Percentiles rank a stretch among this genome's conserved stretches.
Conservation (phyloP, 2,329 filamentous ascomycete species). For the Shiraia bambusicola region DNA sequence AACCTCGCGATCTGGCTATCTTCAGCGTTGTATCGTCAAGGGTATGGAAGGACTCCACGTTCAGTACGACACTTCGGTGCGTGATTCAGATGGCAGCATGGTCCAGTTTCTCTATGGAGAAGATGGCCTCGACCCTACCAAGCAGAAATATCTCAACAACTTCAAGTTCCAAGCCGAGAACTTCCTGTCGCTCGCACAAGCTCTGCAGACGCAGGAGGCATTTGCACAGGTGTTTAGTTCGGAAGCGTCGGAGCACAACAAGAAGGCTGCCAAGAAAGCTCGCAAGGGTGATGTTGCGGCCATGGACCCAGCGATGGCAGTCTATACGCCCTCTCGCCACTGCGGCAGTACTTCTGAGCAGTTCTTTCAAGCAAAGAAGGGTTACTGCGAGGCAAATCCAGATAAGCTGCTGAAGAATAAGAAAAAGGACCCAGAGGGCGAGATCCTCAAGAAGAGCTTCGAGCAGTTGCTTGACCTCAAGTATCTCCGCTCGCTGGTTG, state of each 20-base stretch:
- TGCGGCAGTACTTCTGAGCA: conserved; percentile 87
- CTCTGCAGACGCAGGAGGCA: conserved; percentile 66
- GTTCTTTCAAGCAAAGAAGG: conserved; percentile 70
- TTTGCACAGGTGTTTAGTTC: conserved; percentile 63
- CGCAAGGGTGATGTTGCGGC: conserved; percentile 68
- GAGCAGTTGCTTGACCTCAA: conserved; percentile 86
- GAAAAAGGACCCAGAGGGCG: conserved; percentile 54
- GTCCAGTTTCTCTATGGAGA: conserved; percentile 97
- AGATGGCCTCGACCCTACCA: conserved; percentile 90
- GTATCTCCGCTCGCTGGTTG: conserved; percentile 87
- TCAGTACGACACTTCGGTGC: conserved; percentile 89
- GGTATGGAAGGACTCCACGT: conserved; percentile 95
- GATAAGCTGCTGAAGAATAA: conserved; percentile 62
- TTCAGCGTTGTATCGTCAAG: conserved; percentile 96
- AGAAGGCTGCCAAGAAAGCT: conserved; percentile 73
- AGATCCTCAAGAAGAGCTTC: conserved; percentile 65
- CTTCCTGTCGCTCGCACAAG: conserved; percentile 74
- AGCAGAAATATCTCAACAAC: conserved; percentile 86
- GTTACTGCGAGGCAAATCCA: conserved; percentile 77
- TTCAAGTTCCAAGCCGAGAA: conserved; percentile 91
- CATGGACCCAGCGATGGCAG: conserved; percentile 73
- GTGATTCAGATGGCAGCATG: conserved; percentile 89
- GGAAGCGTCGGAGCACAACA: conserved; percentile 63
- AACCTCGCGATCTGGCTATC: conserved; percentile 92
- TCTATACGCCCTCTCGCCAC: conserved; percentile 73